phyloP scores from a whole-genome alignment of 2,329 filamentous ascomycete species.

The Exophiala sp. region DNA sequence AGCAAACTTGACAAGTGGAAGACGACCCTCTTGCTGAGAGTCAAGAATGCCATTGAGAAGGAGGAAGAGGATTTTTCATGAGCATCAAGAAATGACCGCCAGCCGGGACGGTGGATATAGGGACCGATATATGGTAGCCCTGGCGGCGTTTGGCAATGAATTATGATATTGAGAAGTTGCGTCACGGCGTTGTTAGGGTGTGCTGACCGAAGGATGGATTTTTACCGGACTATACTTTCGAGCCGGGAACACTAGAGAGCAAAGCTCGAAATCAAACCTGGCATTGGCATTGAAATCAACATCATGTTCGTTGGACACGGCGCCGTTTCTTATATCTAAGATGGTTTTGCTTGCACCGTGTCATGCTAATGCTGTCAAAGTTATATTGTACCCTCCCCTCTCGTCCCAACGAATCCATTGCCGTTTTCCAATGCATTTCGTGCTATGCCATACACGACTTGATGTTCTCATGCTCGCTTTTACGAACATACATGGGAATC shows the following conservation, averaged over 20 bases:
- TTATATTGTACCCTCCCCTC: not conserved
- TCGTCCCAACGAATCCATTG: too few species aligned
- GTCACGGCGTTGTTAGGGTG: not conserved
- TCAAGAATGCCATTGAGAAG: conserved; percentile 78
- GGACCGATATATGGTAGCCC: too few species aligned
- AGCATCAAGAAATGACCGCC: not conserved
- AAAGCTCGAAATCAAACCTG: not conserved
- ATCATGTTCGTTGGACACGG: too few species aligned
- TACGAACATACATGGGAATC: too few species aligned
- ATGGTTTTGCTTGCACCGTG: too few species aligned
- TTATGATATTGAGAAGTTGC: not conserved
- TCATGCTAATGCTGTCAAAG: not conserved
- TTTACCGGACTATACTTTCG: not conserved
- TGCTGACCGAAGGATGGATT: not conserved
- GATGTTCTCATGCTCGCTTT: too few species aligned
- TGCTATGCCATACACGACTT: not conserved
- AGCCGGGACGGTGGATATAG: too few species aligned
- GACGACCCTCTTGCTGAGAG: conserved; percentile 71
- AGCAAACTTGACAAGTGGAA: conserved; percentile 97
- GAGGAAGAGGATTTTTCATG: conserved; percentile 63
- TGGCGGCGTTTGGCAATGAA: not conserved
- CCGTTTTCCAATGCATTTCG: not conserved
- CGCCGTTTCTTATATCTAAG: too few species aligned
- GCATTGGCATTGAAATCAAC: not conserved
- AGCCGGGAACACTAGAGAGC: not conserved